phyloP scores from a whole-genome alignment of 2,329 filamentous ascomycete species.

The Penicillium sp. region DNA sequence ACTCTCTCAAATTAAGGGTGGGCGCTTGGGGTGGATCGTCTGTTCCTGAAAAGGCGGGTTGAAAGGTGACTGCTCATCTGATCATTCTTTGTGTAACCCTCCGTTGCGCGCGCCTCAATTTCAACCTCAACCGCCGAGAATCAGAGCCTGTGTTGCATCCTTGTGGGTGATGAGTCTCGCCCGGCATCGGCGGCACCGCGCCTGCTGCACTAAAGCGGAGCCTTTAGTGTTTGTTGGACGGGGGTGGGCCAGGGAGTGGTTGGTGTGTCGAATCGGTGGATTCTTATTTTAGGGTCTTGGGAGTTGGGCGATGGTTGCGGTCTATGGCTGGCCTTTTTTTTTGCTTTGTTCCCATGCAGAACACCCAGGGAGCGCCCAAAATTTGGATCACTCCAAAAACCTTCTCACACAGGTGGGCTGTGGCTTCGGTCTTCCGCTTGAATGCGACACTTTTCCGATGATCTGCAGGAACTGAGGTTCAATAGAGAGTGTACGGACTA shows the following conservation, averaged over 20 bases:
- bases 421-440: neutral
- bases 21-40: slow-evolving; percentile 13
- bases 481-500: neutral
- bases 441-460: neutral
- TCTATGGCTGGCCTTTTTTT: neutral
- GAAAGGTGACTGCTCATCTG: neutral
- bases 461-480: neutral
- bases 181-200: neutral
- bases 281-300: neutral
- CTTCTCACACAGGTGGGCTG: too few relatives aligned
- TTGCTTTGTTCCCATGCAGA: neutral
- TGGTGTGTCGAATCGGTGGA: neutral
- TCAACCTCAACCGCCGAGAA: neutral
- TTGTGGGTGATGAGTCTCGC: neutral
- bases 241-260: neutral
- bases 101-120: neutral
- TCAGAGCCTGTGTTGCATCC: too few relatives aligned
- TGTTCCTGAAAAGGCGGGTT: slow-evolving; percentile 16
- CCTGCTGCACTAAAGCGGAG: too few relatives aligned
- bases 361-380: neutral
- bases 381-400: neutral
- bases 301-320: neutral
- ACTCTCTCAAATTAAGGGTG: slow-evolving; percentile 2
- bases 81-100: neutral
- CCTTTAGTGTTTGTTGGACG: neutral